A percentile compares a stretch with the other conserved stretches of the same genome.
Evolutionary conservation across 352 stramenopile species (phyloP).

Genomic region (Globisporangium alternatum): DNA sequence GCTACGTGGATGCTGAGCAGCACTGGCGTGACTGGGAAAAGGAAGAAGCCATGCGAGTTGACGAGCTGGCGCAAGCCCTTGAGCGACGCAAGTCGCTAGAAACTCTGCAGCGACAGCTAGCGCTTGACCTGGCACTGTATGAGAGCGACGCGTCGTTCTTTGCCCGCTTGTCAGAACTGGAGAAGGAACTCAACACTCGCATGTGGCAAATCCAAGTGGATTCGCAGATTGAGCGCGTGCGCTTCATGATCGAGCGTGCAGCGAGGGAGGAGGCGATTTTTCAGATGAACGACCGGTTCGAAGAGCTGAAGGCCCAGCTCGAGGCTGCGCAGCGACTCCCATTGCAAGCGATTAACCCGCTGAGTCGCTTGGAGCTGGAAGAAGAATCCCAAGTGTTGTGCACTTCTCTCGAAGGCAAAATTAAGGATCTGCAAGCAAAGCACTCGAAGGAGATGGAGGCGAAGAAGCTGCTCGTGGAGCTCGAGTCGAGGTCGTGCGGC

Average conservation of each 20-base stretch:
- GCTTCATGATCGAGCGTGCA: constrained; percentile 64
- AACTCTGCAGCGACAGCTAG: constrained; percentile 29
- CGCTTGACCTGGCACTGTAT: constrained; percentile 45
- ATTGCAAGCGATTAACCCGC: constrained; percentile 44
- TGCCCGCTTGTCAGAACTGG: constrained; percentile 32
- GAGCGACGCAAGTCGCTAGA: constrained; percentile 24
- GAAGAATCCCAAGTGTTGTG: constrained; percentile 24
- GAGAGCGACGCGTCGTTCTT: constrained; percentile 52
- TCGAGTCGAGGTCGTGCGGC: constrained; percentile 43
- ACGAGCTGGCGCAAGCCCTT: constrained; percentile 32
- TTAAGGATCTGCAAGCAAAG: constrained; percentile 15
- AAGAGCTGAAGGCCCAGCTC: constrained; percentile 36
- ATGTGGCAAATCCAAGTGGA: constrained; percentile 58
- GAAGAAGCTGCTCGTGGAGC: constrained; percentile 35
- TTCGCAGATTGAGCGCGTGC: constrained; percentile 47
- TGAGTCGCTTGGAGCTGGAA: constrained; percentile 46
- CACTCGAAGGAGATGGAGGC: constrained; percentile 23
- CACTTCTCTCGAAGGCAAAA: constrained; percentile 24
- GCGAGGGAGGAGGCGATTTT: constrained; percentile 55
- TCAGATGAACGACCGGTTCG: constrained; percentile 43
- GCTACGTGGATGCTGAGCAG: constrained; percentile 38
- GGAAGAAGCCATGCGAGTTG: constrained; percentile 33
- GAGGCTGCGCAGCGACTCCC: constrained; percentile 45
- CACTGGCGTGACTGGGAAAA: constrained; percentile 50
- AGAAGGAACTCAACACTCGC: constrained; percentile 42